Evolutionary conservation across 805 yeast species (phyloP).

Genomic region (Metschnikowia dekortorum): DNA sequence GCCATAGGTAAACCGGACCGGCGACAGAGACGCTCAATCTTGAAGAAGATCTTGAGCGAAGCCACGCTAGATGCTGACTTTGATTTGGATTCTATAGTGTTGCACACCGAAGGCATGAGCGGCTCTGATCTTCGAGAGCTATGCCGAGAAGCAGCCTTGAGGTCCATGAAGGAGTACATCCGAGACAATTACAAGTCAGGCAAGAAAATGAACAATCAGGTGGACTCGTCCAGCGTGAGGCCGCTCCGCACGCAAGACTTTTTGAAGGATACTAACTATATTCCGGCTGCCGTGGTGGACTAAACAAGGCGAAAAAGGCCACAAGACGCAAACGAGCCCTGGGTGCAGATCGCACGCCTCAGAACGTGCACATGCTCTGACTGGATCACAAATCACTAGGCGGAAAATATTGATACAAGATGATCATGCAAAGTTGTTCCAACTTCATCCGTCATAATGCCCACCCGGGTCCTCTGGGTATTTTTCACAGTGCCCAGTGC

Average conservation of each 20-base stretch:
- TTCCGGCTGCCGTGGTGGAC: slow-evolving; percentile 14
- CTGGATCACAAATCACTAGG: too few species aligned
- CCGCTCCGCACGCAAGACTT: slow-evolving; percentile 67
- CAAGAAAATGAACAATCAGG: slow-evolving; percentile 18
- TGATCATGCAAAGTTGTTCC: too few species aligned
- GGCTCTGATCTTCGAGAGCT: slow-evolving; percentile 91
- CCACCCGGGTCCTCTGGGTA: too few species aligned
- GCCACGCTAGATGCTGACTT: slow-evolving; percentile 59
- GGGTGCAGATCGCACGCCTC: too few species aligned
- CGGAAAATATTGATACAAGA: too few species aligned
- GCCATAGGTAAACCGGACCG: slow-evolving; percentile 69
- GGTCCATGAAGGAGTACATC: slow-evolving; percentile 83
- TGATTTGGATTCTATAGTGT: slow-evolving; percentile 56
- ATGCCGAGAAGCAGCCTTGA: slow-evolving; percentile 90
- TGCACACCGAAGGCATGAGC: slow-evolving; percentile 62
- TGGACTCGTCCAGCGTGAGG: slow-evolving; percentile 45
- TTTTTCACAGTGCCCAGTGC: too few species aligned
- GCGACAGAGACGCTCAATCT: slow-evolving; percentile 64
- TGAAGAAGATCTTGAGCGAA: slow-evolving; percentile 62
- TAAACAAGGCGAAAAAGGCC: neutral
- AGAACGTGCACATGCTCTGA: too few species aligned
- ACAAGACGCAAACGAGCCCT: too few species aligned
- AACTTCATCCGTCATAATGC: too few species aligned
- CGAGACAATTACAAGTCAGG: slow-evolving; percentile 48
- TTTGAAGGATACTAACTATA: slow-evolving; percentile 26